A percentile compares a stretch with the other conserved stretches of the same genome.
phyloP scores from a whole-genome alignment of 805 yeast species.

The Peterozyma xylosa region DNA sequence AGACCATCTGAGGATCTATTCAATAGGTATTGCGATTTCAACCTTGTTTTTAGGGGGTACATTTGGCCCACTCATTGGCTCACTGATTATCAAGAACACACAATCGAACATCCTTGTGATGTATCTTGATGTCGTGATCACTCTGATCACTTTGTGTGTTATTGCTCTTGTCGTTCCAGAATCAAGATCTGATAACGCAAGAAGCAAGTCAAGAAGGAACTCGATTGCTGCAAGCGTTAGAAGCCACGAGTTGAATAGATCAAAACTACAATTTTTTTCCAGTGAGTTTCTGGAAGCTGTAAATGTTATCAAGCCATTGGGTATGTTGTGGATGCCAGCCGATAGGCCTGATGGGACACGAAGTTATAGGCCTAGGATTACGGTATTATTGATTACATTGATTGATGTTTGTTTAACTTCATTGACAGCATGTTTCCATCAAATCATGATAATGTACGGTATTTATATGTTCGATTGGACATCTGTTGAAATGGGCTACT shows the following conservation, averaged over 20 bases:
- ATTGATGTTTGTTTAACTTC: slow-evolving; percentile 36
- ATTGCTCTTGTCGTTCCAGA: slow-evolving; percentile 44
- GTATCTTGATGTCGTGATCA: slow-evolving; percentile 18
- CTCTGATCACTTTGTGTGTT: slow-evolving; percentile 25
- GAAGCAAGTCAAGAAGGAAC: slow-evolving; percentile 40
- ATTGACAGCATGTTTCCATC: slow-evolving; percentile 31
- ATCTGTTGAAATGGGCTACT: slow-evolving; percentile 46
- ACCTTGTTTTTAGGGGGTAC: slow-evolving; percentile 53
- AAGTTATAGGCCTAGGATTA: slow-evolving; percentile 28
- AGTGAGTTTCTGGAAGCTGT: slow-evolving; percentile 4
- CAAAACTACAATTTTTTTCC: slow-evolving; percentile 3
- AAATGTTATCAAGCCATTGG: slow-evolving; percentile 38
- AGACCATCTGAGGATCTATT: slow-evolving; percentile 46
- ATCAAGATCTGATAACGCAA: slow-evolving; percentile 50
- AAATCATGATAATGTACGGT: slow-evolving; percentile 42
- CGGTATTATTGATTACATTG: slow-evolving; percentile 39
- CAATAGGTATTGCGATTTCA: slow-evolving; percentile 55
- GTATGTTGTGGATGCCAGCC: slow-evolving; percentile 44
- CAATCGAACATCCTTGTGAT: slow-evolving; percentile 22
- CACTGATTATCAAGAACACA: slow-evolving; percentile 23
- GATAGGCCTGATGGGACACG: slow-evolving; percentile 18
- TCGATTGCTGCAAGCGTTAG: slow-evolving; percentile 7
- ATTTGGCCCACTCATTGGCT: slow-evolving; percentile 57
- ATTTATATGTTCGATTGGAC: slow-evolving; percentile 47
- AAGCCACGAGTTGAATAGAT: not conserved